phyloP scores from a whole-genome alignment of 129 eudicot species.

The Pseudognaphalium luteoalbum region DNA sequence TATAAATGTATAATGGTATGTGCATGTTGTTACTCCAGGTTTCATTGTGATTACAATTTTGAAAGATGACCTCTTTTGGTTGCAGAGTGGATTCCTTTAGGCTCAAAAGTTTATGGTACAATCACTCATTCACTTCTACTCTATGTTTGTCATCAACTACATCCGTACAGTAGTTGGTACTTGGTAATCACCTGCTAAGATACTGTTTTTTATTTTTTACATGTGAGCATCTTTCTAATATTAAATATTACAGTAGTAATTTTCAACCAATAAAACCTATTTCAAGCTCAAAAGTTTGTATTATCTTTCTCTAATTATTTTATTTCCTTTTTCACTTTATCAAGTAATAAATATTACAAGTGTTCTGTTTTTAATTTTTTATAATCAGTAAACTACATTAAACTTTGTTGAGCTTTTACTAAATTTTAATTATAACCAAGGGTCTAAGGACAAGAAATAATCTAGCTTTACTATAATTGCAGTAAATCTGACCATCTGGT shows the following conservation, averaged over 20 bases:
- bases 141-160: no score
- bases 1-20: background rate
- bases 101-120: background rate
- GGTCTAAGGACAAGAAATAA: no score
- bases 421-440: background rate
- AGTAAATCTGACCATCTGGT: no score
- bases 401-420: background rate
- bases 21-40: conserved; percentile 2
- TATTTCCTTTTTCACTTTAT: no score
- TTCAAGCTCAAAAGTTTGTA: background rate
- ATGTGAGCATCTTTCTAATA: background rate
- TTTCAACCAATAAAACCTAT: background rate
- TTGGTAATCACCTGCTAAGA: background rate
- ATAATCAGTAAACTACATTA: background rate
- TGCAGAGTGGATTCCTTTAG: no score
- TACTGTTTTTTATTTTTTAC: background rate
- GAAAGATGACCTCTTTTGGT: no score
- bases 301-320: no score
- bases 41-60: no score
- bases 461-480: no score
- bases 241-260: background rate
- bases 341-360: background rate
- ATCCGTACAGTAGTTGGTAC: no score
- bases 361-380: background rate
- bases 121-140: background rate